Base-by-base conservation (phyloP, 208 protist genomes). In the Trypanosoma cruzi region DNA sequence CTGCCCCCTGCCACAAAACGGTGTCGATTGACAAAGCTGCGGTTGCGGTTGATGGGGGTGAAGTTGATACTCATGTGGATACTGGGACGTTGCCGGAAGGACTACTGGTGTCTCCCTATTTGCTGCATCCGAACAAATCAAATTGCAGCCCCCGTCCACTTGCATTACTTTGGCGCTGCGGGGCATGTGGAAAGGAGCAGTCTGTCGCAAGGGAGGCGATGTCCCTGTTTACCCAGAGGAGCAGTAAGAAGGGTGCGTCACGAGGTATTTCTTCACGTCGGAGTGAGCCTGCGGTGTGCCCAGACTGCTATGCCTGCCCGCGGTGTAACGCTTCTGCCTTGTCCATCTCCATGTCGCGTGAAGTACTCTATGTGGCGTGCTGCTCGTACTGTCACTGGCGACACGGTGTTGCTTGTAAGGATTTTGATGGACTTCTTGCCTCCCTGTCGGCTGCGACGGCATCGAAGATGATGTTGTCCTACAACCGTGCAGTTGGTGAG, bases 301-400 rank as follows among this genome's bases (percentile, higher is more conserved):
- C 56, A 1, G 60, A 76, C 32, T 88, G 86, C 54, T 81, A 79
- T 50, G 64, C 69, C n/a, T 92, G 86, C 34, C 86, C 86, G n/a
- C 66, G 82, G 10, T 92, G 82, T 46, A 67, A 61, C 28, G 60
- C 63, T 0, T 22, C 58, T 44, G 85, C 68, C 16, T 4, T 65
- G 28, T 56, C 24, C 7, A 64, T 73, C 18, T 18, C 37, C 18
- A 34, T 69, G 13, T 65, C 62, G 26, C 68, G 57, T 16, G n/a
- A 66, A 26, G 22, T 88, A 70, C 64, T 63, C 14, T 88, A 91
- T 73, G 73, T 68, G 40, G 67, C 71, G 18, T 63, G 57, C 6
- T 92, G 86, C 32, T 29, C 60, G 10, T 86, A 81, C 65, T 88
- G 86, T 68, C 73, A 82, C 52, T 92, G 82, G 82, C 71, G 73